phyloP scores from a whole-genome alignment of 805 yeast genomes.

The Saccharomycopsis lassenensis region DNA sequence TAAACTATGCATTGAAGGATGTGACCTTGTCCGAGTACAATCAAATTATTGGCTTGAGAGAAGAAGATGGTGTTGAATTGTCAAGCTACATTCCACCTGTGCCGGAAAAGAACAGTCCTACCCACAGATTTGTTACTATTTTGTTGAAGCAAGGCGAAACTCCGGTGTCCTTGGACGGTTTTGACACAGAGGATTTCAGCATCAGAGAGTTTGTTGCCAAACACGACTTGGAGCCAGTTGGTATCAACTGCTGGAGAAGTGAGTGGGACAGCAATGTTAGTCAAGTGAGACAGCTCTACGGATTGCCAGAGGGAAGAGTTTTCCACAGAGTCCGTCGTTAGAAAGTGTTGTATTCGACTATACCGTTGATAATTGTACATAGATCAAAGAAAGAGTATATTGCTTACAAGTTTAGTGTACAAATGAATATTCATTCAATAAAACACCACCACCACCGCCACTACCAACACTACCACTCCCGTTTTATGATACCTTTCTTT shows the following conservation, averaged over 20 bases:
- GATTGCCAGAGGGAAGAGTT: conserved; percentile 65
- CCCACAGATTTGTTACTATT: conserved; percentile 82
- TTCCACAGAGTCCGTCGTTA: conserved; percentile 50
- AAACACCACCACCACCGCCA: no score
- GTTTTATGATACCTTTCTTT: no score
- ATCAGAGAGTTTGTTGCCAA: conserved; percentile 55
- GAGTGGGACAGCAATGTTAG: conserved; percentile 68
- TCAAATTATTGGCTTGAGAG: conserved; percentile 40
- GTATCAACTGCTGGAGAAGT: conserved; percentile 89
- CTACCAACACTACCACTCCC: no score
- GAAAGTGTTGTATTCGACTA: conserved; percentile 13
- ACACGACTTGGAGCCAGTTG: conserved; percentile 60
- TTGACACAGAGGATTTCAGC: conserved; percentile 45
- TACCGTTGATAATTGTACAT: neutral
- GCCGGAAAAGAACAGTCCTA: conserved; percentile 81
- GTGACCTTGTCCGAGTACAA: conserved; percentile 48
- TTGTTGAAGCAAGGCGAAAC: conserved; percentile 87
- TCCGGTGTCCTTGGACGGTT: conserved; percentile 20
- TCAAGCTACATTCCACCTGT: conserved; percentile 66
- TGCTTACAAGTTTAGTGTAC: no score
- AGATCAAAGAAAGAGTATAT: neutral
- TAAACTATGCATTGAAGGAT: conserved; percentile 71
- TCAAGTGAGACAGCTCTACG: conserved; percentile 58
- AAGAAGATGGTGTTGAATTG: conserved; percentile 28
- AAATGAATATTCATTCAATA: neutral